These are phyloP conservation scores for Penicillium robsamsonii DNA, from an alignment of 495 filamentous ascomycete genomes.

Conservation along the genomic window DNA sequence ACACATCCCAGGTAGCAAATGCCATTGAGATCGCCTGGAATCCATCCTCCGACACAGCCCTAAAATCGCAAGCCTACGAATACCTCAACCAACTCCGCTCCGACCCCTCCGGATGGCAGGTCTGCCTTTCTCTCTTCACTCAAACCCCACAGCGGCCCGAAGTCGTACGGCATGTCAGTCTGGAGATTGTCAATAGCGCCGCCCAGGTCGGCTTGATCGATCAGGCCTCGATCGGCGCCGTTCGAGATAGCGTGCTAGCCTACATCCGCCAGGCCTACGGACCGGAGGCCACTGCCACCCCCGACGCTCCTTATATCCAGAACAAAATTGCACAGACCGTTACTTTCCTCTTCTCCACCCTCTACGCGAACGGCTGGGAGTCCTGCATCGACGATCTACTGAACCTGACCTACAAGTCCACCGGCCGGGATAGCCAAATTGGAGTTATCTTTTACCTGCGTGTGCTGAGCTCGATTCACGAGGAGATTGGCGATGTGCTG, in stretches of 20 bases:
- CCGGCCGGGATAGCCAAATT: constrained; percentile 60
- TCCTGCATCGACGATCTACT: constrained; percentile 86
- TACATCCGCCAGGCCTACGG: constrained; percentile 76
- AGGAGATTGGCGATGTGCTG: constrained; percentile 93
- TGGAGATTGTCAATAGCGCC: constrained; percentile 90
- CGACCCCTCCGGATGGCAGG: constrained; percentile 79
- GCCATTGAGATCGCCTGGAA: constrained; percentile 90
- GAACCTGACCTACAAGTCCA: constrained; percentile 53
- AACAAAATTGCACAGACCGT: constrained; percentile 97
- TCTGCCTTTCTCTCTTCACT: constrained; percentile 80
- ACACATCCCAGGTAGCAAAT: constrained; percentile 68
- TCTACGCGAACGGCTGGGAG: constrained; percentile 84
- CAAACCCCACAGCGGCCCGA: constrained; percentile 76
- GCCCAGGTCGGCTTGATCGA: constrained; percentile 73
- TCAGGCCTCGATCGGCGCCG: constrained; percentile 59
- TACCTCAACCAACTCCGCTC: constrained; percentile 78
- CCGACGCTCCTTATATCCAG: constrained; percentile 75
- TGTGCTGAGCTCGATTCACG: constrained; percentile 82
- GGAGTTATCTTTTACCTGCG: constrained; percentile 88
- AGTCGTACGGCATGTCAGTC: constrained; percentile 77
- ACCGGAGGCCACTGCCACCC: constrained; percentile 46
- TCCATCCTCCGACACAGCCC: constrained; percentile 64
- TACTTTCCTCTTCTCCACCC: constrained; percentile 80
- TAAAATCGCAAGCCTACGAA: constrained; percentile 83
- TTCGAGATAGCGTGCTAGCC: constrained; percentile 73